Base-by-base conservation (phyloP, 2,329 filamentous ascomycete genomes). In the Alternaria sp. region DNA sequence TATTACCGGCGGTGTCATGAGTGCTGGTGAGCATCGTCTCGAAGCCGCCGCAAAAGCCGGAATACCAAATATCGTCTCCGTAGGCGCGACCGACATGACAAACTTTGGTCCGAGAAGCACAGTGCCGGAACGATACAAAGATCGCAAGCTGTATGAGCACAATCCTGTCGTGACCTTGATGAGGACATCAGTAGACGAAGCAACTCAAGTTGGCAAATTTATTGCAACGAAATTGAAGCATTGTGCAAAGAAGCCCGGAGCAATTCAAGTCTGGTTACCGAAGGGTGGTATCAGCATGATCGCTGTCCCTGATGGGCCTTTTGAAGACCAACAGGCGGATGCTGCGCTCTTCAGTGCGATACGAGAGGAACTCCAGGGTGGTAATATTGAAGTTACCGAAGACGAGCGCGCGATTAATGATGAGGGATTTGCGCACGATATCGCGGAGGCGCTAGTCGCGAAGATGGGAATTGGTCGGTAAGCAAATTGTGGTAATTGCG, bases 81-180 rank as follows among this genome's bases (percentile, higher is more conserved):
- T 83, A 2, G 83, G 83, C 5, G 83, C 83, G 0, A 80, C 78
- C 2, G 80, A 82, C 34, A 80, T 81, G 77, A 74, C 86, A 20
- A 90, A 90, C 64, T 91, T 91, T 69, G 89, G 89, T 0, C 83
- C 87, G 0, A 78, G 68, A 41, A 72, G 74, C 0, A 87, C 83
- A 0, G 82, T 91, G 0, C 90, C 89, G 0, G 81, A 85, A 54
- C 80, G 80, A 50, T 89, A 86, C 64, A 70, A 73, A 4, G 69
- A 75, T 2, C 80, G 88, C 30, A 81, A 81, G 20, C 74, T 91
- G n/a, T 84, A 86, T 66, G 85, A 87, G 69, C 90, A 92, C 71
- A 92, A 92, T 69, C 83, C 87, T 0, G 83, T 84, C 0, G 86
- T 91, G 0, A 92, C 90, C 0, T 70, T 92, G 32, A 87, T 92